These are phyloP conservation scores for Asterochloris erici DNA, from an alignment of 139 green algal species.

Conservation along the genomic window DNA sequence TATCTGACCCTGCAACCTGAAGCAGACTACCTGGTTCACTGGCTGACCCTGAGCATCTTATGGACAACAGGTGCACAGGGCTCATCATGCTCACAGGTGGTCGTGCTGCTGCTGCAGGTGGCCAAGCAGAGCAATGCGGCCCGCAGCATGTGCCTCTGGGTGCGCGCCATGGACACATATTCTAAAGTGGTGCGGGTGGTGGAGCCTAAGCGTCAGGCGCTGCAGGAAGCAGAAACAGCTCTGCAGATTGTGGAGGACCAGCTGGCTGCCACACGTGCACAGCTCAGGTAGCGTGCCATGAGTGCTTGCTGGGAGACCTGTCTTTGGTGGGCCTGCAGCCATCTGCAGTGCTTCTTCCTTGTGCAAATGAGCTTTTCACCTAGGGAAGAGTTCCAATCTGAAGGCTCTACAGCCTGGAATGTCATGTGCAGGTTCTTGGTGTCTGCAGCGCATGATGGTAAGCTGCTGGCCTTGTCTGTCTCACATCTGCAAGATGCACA, in stretches of 20 bases:
- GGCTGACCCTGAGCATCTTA: not conserved
- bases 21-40: too few species aligned
- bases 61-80: not conserved
- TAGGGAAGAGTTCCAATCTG: too few species aligned
- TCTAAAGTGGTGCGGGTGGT: slow-evolving; percentile 57
- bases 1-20: not conserved
- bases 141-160: slow-evolving; percentile 16
- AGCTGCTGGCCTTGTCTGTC: too few species aligned
- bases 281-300: not conserved
- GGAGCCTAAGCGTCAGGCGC: slow-evolving; percentile 40
- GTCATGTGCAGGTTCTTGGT: too few species aligned
- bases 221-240: slow-evolving; percentile 53
- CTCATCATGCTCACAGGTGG: not conserved
- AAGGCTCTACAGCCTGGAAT: too few species aligned
- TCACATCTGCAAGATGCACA: too few species aligned
- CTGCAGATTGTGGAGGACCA: slow-evolving; percentile 47
- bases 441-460: too few species aligned
- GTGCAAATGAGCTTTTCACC: too few species aligned
- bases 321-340: too few species aligned
- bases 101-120: slow-evolving; percentile 2
- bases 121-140: slow-evolving; percentile 24
- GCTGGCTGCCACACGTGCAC: slow-evolving; percentile 25
- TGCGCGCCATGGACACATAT: slow-evolving; percentile 78
- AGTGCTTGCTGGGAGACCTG: too few species aligned
- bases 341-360: too few species aligned